Evolutionary conservation across 1,284 basidiomycete species (phyloP).

Genomic region (Marasmius sp.): DNA sequence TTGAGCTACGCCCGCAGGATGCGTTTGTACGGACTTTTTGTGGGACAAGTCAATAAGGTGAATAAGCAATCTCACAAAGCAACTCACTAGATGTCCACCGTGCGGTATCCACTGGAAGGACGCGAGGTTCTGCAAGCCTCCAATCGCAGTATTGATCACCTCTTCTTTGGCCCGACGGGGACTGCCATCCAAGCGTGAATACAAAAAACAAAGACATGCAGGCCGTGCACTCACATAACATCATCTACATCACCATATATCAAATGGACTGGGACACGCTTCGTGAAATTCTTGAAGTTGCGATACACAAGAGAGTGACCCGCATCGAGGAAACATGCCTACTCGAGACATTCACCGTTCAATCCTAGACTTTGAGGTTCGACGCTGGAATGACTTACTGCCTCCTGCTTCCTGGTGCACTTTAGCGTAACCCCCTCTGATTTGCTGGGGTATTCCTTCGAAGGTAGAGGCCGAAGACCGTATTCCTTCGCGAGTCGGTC

Average conservation of each 20-base stretch:
- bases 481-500: constrained; percentile 33
- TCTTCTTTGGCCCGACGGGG: constrained; percentile 32
- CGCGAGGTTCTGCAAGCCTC: constrained; percentile 38
- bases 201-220: background rate
- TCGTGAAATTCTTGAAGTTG: constrained; percentile 35
- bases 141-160: constrained; percentile 34
- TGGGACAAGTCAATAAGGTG: background rate
- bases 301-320: constrained; percentile 37
- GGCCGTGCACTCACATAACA: constrained; percentile 34
- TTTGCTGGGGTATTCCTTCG: constrained; percentile 42
- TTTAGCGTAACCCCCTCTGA: constrained; percentile 48
- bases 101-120: constrained; percentile 33
- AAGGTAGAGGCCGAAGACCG: constrained; percentile 46
- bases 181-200: background rate
- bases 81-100: constrained; percentile 38
- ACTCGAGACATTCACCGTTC: background rate
- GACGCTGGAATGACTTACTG: constrained; percentile 21
- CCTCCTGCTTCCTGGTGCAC: constrained; percentile 46
- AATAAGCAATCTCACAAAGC: background rate
- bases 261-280: constrained; percentile 43
- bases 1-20: constrained; percentile 32
- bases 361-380: background rate
- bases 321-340: constrained; percentile 48
- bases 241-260: constrained; percentile 50
- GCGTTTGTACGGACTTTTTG: constrained; percentile 31